These are phyloP conservation scores for Thalia dealbata DNA, from an alignment of 176 grass and related monocot species.

Conservation along the genomic window DNA sequence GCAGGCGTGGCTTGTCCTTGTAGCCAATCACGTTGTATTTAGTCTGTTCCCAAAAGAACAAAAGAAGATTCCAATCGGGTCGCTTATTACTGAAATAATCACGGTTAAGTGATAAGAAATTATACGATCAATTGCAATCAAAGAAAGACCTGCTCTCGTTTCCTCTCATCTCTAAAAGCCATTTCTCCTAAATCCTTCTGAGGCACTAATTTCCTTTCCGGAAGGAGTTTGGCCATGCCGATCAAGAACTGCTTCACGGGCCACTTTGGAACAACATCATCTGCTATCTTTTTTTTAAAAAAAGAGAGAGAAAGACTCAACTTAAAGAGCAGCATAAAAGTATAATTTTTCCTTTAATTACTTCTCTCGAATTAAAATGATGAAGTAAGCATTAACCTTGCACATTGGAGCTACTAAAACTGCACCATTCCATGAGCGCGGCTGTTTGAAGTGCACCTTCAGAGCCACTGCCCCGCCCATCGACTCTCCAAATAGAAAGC, in stretches of 20 bases:
- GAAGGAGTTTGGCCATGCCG: conserved; percentile 63
- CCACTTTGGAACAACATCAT: conserved; percentile 76
- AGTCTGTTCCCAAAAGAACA: conserved; percentile 39
- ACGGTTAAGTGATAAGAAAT: no score
- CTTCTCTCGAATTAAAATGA: no score
- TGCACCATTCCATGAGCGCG: conserved; percentile 69
- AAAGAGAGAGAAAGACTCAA: no score
- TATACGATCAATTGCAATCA: not conserved
- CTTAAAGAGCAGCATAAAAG: not conserved
- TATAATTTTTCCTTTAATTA: not conserved
- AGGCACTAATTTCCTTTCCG: conserved; percentile 87
- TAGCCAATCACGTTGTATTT: conserved; percentile 78
- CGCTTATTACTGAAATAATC: not conserved
- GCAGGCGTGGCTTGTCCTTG: conserved; percentile 69
- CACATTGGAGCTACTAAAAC: conserved; percentile 94
- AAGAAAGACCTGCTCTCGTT: conserved; percentile 57
- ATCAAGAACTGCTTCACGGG: conserved; percentile 74
- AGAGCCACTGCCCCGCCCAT: conserved; percentile 90
- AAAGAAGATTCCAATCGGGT: not conserved
- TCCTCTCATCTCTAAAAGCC: conserved; percentile 70
- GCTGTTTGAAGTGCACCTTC: conserved; percentile 87
- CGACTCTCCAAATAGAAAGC: conserved; percentile 91
- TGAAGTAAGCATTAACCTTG: conserved; percentile 46
- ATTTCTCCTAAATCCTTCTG: conserved; percentile 86
- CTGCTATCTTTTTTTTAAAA: conserved; percentile 43